Base-by-base conservation (phyloP, 208 protist species). In the Trypanosoma rangeli region DNA sequence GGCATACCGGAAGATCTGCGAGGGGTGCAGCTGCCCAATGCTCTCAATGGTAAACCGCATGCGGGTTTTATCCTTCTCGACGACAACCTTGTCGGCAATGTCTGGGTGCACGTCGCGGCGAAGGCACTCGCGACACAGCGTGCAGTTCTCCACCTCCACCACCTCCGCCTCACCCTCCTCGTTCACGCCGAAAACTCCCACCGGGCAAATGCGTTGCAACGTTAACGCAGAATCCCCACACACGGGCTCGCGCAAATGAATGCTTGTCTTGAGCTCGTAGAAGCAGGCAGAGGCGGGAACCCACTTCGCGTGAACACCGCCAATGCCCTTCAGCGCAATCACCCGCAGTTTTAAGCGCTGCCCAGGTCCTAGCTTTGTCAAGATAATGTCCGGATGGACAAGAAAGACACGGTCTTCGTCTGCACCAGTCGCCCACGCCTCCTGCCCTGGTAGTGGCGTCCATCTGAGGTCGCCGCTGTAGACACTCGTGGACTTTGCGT, bases 251-350 rank as follows among this genome's bases (percentile, higher is more conserved):
- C 90, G 67, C 22, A 98, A 68, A 31, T 62, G 50, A 52, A 99
- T 98, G 18, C 89, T 77, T 3, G 98, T 99, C 59, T 98, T 76
- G 65, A 99, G 87, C 62, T 97, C 85, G 82, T 99, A 99, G 55
- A 93, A 97, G 56, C 98, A 98, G 13, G 97, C 97, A 13, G 95
- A 92, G 33, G 99, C 98, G 0, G 98, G 98, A 15, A 90, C 93
- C 95, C 97, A 99, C 86, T 99, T 99, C 49, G 98, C 94, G 82
- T 99, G 99, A 22, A 90, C 89, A 49, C 86, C 89, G 54, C 98
- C 99, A 60, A 98, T 91, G 20, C 98, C 98, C 74, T 99, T 99
- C 16, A 98, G 84, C n/a, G 90, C 94, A 58, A 97, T 90, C 26
- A 80, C 90, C 52, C 89, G 90, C 35, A 98, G 76, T 73, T 99